Conservation (phyloP, 768 basidiomycete species). For the Saitozyma podzolica region DNA sequence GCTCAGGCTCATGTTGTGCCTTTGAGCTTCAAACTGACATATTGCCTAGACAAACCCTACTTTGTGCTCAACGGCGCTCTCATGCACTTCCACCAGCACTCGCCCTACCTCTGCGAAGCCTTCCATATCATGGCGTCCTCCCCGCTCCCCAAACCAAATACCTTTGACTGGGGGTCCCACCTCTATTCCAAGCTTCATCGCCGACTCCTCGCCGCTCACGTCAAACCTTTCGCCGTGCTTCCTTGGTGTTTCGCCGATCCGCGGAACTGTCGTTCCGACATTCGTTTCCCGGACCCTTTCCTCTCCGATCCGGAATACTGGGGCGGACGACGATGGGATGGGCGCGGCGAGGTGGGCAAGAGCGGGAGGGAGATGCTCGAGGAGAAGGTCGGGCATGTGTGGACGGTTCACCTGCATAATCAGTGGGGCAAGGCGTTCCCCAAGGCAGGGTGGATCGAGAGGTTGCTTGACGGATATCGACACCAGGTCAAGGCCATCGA, state of each 20-base stretch:
- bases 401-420: conserved; percentile 90
- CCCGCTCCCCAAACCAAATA: conserved; percentile 68
- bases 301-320: conserved; percentile 59
- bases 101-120: conserved; percentile 95
- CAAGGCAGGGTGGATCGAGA: conserved; percentile 77
- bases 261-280: conserved; percentile 86
- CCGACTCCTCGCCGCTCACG: conserved; percentile 67
- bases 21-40: not conserved
- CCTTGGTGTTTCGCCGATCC: conserved; percentile 96
- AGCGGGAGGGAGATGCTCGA: conserved; percentile 56
- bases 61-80: conserved; percentile 85
- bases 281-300: conserved; percentile 91
- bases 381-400: conserved; percentile 63
- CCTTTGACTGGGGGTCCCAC: conserved; percentile 90
- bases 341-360: conserved; percentile 49
- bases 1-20: conserved; percentile 3
- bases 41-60: conserved; percentile 66
- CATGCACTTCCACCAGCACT: conserved; percentile 86
- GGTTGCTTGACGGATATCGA: conserved; percentile 59
- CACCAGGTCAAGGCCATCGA: conserved; percentile 37
- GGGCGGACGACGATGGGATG: conserved; percentile 65
- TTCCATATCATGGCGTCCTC: conserved; percentile 85
- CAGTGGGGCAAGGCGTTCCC: conserved; percentile 93
- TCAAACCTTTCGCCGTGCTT: conserved; percentile 85
- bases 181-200: conserved; percentile 92